Evolutionary conservation across 139 green algal species (phyloP).

Genomic region (Chlorella ohadii): DNA sequence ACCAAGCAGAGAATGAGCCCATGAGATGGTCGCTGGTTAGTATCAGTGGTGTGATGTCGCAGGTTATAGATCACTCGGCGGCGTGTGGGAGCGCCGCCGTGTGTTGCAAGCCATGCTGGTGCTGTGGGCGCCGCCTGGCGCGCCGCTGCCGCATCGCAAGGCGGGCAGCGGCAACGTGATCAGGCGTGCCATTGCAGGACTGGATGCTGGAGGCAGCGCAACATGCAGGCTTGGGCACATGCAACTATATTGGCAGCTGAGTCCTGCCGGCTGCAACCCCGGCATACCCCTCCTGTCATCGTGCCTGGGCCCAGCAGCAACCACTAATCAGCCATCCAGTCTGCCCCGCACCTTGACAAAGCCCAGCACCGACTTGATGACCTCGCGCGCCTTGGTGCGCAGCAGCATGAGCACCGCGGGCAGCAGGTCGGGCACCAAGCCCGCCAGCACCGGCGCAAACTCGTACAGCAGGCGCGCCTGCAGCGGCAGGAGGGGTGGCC

Average conservation of each 20-base stretch:
- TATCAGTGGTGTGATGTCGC: not conserved
- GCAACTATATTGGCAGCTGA: too few species aligned
- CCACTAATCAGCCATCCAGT: too few species aligned
- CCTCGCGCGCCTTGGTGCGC: constrained; percentile 83
- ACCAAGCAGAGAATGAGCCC: too few species aligned
- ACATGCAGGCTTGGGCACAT: too few species aligned
- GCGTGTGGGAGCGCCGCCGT: not conserved
- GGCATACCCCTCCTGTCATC: too few species aligned
- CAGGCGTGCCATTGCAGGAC: not conserved
- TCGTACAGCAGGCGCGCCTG: constrained; percentile 82
- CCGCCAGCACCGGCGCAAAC: constrained; percentile 77
- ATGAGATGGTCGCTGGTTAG: too few species aligned
- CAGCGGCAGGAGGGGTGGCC: not conserved
- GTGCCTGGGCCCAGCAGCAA: too few species aligned
- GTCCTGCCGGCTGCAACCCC: too few species aligned
- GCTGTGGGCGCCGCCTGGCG: not conserved
- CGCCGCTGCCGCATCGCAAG: not conserved
- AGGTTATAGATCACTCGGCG: constrained; percentile 29
- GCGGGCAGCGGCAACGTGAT: not conserved
- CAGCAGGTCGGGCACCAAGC: constrained; percentile 72
- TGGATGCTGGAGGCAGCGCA: too few species aligned
- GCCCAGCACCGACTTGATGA: constrained; percentile 93
- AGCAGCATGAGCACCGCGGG: constrained; percentile 89
- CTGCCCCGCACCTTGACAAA: constrained; percentile 86
- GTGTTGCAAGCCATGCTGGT: constrained; percentile 27